Percentiles rank a stretch among this genome's conserved stretches.
Conservation (phyloP, 805 yeast species). For the Cyberlindnera meyerae region DNA sequence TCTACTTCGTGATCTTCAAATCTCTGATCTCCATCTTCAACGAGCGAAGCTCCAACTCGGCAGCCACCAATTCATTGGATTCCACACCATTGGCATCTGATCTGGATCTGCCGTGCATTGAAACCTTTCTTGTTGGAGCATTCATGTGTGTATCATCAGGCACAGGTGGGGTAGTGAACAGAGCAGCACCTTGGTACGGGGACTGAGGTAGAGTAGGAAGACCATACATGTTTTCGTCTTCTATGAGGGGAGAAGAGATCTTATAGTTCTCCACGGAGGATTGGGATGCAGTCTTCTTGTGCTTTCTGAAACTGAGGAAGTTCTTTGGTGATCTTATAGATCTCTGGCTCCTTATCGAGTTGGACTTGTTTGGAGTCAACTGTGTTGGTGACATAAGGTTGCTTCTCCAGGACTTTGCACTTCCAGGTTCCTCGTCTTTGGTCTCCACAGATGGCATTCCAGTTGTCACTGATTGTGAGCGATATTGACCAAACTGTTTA, state of each 20-base stretch:
- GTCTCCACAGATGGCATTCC: too few species aligned
- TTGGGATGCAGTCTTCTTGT: slow-evolving; percentile 24
- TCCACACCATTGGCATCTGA: slow-evolving; percentile 16
- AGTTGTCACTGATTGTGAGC: slow-evolving; percentile 2
- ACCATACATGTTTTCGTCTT: slow-evolving; percentile 5
- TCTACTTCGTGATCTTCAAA: slow-evolving; percentile 39
- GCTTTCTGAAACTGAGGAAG: slow-evolving; percentile 23
- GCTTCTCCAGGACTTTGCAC: slow-evolving; percentile 9
- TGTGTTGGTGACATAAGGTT: slow-evolving; percentile 10
- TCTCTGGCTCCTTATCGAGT: slow-evolving; percentile 11
- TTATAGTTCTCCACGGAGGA: slow-evolving; percentile 21
- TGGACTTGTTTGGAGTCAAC: background rate
- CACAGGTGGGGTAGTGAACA: slow-evolving; percentile 27
- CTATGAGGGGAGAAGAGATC: slow-evolving; percentile 23
- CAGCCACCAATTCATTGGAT: slow-evolving; percentile 19
- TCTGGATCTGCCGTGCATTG: slow-evolving; percentile 16
- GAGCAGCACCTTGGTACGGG: slow-evolving; percentile 23
- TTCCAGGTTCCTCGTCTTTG: slow-evolving; percentile 6
- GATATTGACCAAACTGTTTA: slow-evolving; percentile 1
- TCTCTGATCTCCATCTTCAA: slow-evolving; percentile 37
- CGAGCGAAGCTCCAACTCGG: slow-evolving; percentile 35
- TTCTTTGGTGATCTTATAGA: slow-evolving; percentile 26
- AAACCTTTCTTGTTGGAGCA: slow-evolving; percentile 5
- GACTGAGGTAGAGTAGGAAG: too few species aligned
- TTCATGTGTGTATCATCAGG: slow-evolving; percentile 8